Evolutionary conservation across 2,329 filamentous ascomycete genomes (phyloP).

Genomic region (Botryotinia convoluta): DNA sequence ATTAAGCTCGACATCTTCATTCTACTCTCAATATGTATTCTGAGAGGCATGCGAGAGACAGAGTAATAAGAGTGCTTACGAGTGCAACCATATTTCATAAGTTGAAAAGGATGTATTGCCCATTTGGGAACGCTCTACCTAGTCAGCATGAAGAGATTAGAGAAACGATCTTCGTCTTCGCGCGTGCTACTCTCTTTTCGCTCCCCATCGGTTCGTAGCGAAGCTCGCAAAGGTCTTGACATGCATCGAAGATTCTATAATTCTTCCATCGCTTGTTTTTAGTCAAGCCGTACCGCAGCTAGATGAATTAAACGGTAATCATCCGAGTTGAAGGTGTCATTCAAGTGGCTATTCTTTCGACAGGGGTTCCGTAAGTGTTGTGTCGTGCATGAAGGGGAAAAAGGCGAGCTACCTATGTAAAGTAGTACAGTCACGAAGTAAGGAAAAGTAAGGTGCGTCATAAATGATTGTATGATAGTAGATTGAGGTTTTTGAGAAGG

Average conservation of each 20-base stretch:
- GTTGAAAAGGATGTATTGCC: neutral
- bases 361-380: neutral
- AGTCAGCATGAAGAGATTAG: neutral
- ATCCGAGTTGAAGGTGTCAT: slow-evolving; percentile 1
- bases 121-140: neutral
- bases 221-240: slow-evolving; percentile 1
- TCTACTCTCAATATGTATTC: neutral
- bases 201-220: neutral
- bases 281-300: slow-evolving; percentile 11
- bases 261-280: slow-evolving; percentile 26
- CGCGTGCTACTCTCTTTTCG: neutral
- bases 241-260: slow-evolving; percentile 21
- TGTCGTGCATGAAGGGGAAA: slow-evolving; percentile 13
- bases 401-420: slow-evolving; percentile 3
- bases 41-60: neutral
- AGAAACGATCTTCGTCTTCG: slow-evolving; percentile 9
- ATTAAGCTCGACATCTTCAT: neutral
- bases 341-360: neutral
- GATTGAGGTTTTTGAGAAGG: neutral
- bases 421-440: neutral
- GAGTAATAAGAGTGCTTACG: neutral
- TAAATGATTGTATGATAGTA: neutral
- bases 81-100: neutral
- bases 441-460: neutral
- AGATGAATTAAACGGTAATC: slow-evolving; percentile 13